Base-by-base conservation (phyloP, 352 stramenopile species). In the Pythium coloratum region DNA sequence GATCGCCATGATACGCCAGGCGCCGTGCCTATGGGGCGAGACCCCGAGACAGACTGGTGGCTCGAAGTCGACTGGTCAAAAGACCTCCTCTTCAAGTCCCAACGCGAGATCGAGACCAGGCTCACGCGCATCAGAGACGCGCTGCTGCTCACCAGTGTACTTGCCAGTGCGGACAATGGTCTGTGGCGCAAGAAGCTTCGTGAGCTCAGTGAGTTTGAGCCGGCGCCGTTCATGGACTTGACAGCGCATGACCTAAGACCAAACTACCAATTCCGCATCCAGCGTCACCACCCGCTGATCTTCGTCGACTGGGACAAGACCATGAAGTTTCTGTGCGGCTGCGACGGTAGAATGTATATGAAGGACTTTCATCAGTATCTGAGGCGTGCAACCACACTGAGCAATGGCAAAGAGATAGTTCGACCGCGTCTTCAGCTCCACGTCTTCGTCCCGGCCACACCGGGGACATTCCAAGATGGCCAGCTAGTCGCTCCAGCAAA, bases 161-260 rank as follows among this genome's bases (percentile, higher is more conserved):
- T 56, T 47, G 59, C 59, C 0, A 57, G 59, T 24, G 59, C 55
- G 1, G 46, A 64, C 3, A 64, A 64, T 32, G 24, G 32, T 12
- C 26, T 38, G 30, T 64, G 46, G 44, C 16, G 50, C 7, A 7
- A 18, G 44, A 64, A 64, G 33, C 46, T 64, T 2, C 20, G 33
- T 24, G 30, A 33, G 28, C 46, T 64, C 6, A 50, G 59, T 51
- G 59, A 32, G 14, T 64, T 64, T 20, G 10, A 26, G n/a, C 28
- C 59, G 6, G 44, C 59, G 30, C 44, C 59, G 32, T 64, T 64
- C 47, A 57, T 64, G 59, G 59, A 64, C 6, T 12, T 64, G 46
- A 46, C 16, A 10, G 42, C 32, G 12, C 16, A 56, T 13, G 32
- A 9, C n/a, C 47, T 64, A 5, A n/a, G 14, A 1, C 13, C 46